Evolutionary conservation across 2,329 filamentous ascomycete genomes (phyloP).

Genomic region (Penicillium brasilianum): DNA sequence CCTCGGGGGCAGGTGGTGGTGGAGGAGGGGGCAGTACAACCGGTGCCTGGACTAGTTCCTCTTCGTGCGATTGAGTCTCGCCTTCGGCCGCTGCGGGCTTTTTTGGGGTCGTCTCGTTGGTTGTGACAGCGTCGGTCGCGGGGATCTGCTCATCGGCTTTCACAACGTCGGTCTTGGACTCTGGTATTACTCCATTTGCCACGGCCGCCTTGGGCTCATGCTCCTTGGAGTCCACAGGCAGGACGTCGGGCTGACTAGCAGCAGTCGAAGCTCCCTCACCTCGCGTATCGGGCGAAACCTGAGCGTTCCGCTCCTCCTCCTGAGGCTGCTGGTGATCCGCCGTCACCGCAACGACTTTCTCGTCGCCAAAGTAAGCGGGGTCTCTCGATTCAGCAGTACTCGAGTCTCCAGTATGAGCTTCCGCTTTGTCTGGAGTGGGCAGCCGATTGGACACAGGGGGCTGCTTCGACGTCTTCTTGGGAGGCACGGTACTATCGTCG

Average conservation of each 20-base stretch:
- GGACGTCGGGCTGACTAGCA: slow-evolving; percentile 22
- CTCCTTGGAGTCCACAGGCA: slow-evolving; percentile 20
- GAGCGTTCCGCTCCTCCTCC: slow-evolving; percentile 37
- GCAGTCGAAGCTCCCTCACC: slow-evolving; percentile 37
- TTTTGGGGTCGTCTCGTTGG: slow-evolving; percentile 51
- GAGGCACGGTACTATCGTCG: slow-evolving; percentile 50
- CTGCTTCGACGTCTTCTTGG: slow-evolving; percentile 53
- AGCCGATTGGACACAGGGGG: slow-evolving; percentile 44
- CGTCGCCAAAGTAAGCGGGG: slow-evolving; percentile 41
- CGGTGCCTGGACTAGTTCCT: slow-evolving; percentile 49
- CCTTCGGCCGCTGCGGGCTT: slow-evolving; percentile 45
- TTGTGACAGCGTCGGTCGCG: slow-evolving; percentile 67
- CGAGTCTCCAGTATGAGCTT: slow-evolving; percentile 44
- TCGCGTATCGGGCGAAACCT: slow-evolving; percentile 46
- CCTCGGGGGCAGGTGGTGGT: slow-evolving; percentile 48
- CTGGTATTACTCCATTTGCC: slow-evolving; percentile 22
- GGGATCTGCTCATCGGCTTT: slow-evolving; percentile 48
- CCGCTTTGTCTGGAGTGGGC: slow-evolving; percentile 47
- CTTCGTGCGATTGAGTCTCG: slow-evolving; percentile 47
- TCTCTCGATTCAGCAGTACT: slow-evolving; percentile 49
- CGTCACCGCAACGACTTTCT: slow-evolving; percentile 43
- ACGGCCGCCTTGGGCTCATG: slow-evolving; percentile 21
- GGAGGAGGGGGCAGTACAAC: slow-evolving; percentile 63
- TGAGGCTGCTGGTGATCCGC: slow-evolving; percentile 35
- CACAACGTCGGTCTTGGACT: slow-evolving; percentile 27